Conservation (phyloP, 2,329 filamentous ascomycete species). For the Aspergillus candidus region DNA sequence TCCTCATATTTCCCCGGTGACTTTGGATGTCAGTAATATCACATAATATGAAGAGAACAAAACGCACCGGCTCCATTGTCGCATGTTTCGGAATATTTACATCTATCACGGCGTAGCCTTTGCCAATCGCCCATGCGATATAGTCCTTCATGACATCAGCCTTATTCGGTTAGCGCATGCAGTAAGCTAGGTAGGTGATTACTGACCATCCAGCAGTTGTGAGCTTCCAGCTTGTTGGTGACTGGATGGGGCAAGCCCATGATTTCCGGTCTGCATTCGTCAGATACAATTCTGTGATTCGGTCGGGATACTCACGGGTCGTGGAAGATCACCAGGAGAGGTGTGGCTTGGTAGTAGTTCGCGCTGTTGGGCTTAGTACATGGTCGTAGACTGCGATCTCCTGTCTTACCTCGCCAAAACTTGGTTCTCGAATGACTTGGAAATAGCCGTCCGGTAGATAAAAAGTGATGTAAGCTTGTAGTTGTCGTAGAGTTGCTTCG, state of each 20-base stretch:
- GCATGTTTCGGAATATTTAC: conserved; percentile 81
- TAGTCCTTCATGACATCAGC: conserved; percentile 75
- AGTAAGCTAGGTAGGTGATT: conserved; percentile 7
- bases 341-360: conserved; percentile 59
- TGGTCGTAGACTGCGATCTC: neutral
- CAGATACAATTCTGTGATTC: neutral
- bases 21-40: conserved; percentile 26
- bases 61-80: conserved; percentile 54
- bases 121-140: conserved; percentile 72
- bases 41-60: neutral
- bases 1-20: conserved; percentile 39
- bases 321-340: conserved; percentile 79
- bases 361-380: conserved; percentile 40
- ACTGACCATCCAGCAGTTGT: conserved; percentile 84
- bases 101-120: conserved; percentile 80
- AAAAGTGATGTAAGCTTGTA: conserved; percentile 74
- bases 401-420: conserved; percentile 64
- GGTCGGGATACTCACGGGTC: conserved; percentile 60
- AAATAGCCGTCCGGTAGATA: conserved; percentile 67
- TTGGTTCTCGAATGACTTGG: conserved; percentile 77
- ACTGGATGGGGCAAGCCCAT: conserved; percentile 60
- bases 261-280: conserved; percentile 58
- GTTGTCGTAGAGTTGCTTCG: conserved; percentile 62
- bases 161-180: conserved; percentile 44
- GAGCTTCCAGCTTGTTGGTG: conserved; percentile 69